Conservation (phyloP, 768 basidiomycete species). For the Leccinum arenicola region DNA sequence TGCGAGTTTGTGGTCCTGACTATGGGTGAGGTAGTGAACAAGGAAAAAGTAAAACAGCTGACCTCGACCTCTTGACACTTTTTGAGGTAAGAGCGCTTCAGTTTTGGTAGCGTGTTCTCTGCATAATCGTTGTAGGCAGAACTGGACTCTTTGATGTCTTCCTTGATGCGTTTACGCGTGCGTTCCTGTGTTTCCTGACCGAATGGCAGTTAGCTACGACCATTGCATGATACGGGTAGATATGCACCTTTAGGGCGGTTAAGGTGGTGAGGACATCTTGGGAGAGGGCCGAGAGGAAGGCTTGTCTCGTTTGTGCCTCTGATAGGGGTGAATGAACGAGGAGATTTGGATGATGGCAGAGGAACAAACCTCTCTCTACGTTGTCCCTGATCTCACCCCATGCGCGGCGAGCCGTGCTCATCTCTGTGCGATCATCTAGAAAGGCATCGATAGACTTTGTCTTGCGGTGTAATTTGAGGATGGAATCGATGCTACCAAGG, state of each 20-base stretch:
- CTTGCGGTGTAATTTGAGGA: slow-evolving; percentile 71
- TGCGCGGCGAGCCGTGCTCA: slow-evolving; percentile 62
- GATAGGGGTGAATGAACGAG: slow-evolving; percentile 12
- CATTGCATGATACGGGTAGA: not conserved
- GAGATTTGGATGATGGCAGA: not conserved
- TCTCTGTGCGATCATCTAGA: slow-evolving; percentile 69
- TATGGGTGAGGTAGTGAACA: slow-evolving; percentile 7
- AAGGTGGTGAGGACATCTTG: slow-evolving; percentile 74
- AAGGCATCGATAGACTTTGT: slow-evolving; percentile 65
- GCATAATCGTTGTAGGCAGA: slow-evolving; percentile 77
- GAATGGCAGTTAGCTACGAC: not conserved
- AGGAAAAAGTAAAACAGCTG: slow-evolving; percentile 13
- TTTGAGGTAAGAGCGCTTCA: slow-evolving; percentile 77
- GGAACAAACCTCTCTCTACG: slow-evolving; percentile 66
- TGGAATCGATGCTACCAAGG: slow-evolving; percentile 61
- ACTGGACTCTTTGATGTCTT: slow-evolving; percentile 82
- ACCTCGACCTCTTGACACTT: slow-evolving; percentile 91
- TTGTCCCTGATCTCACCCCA: slow-evolving; percentile 88
- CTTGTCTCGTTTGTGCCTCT: slow-evolving; percentile 83
- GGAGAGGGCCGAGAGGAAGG: slow-evolving; percentile 69
- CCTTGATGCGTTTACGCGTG: slow-evolving; percentile 88
- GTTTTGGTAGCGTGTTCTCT: slow-evolving; percentile 72
- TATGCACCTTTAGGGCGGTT: slow-evolving; percentile 57
- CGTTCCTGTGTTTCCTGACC: slow-evolving; percentile 84
- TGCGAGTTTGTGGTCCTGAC: slow-evolving; percentile 62